Percentiles rank a stretch among this genome's conserved stretches.
Evolutionary conservation across 495 filamentous ascomycete species (phyloP).

Genomic region (Penicillium pancosmium): DNA sequence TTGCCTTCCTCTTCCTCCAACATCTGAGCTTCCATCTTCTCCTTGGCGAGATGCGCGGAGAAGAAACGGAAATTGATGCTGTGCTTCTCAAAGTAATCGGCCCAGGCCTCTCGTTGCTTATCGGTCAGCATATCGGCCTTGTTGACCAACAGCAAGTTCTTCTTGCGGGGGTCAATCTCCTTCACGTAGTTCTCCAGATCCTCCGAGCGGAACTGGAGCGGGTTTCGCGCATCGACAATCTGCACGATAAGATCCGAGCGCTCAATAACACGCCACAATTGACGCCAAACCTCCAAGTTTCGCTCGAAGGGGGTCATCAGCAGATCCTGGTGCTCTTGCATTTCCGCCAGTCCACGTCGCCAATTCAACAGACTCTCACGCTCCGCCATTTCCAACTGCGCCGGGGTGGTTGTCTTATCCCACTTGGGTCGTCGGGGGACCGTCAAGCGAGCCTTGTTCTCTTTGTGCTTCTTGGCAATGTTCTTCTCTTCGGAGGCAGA

Average conservation of each 20-base stretch:
- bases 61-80: conserved; percentile 93
- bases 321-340: conserved; percentile 90
- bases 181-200: conserved; percentile 94
- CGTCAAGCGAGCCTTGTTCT: conserved; percentile 75
- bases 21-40: conserved; percentile 72
- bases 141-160: conserved; percentile 92
- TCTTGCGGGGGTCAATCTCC: conserved; percentile 84
- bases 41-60: conserved; percentile 88
- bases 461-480: conserved; percentile 76
- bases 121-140: conserved; percentile 99
- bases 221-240: conserved; percentile 97
- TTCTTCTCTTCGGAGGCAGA: conserved; percentile 83
- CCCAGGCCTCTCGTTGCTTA: conserved; percentile 83
- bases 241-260: conserved; percentile 94
- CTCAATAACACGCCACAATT: conserved; percentile 98
- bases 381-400: conserved; percentile 79
- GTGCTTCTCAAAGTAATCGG: conserved; percentile 79
- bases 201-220: conserved; percentile 89
- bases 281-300: conserved; percentile 97
- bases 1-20: conserved; percentile 48
- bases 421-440: conserved; percentile 89
- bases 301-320: conserved; percentile 98
- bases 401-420: conserved; percentile 80
- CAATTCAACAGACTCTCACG: conserved; percentile 81
- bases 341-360: conserved; percentile 86